Evolutionary conservation across 2,329 filamentous ascomycete species (phyloP), one percentile per base, ranked within the genome.

Genomic region (Trichoderma asperellum): DNA sequence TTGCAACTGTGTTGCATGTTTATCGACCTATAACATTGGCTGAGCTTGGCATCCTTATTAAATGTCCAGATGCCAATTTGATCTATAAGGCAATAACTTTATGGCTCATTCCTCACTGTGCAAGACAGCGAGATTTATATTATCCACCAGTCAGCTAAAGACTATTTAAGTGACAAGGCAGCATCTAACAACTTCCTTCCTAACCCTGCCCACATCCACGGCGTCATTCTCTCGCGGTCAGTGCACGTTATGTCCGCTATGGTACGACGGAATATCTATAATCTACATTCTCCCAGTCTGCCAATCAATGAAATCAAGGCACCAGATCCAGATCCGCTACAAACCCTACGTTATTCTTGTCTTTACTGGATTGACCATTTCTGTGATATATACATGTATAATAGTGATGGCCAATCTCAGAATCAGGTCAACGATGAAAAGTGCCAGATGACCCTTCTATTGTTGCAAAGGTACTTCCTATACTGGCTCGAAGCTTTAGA

Each of bases 101-200:
- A 53, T 16, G 63, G 63, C 11, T 66, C 63, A 37, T 66, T 66
- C 34, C 63, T 66, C 16, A 58, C 63, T 29, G 32, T 66, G 21
- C 52, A 29, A 47, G 14, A 58, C 2, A 10, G 16, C 8, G 14
- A 16, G 6, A 27, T 66, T 24, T 43, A 24, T 21, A 62, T 68
- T 40, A 34, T 68, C 11, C 66, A 68, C 34, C 66, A 68, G 57
- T 68, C 66, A 14, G 66, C 57, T 8, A 68, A 68, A 34, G 66
- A 68, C 34, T 71, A 69, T 29, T 32, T 71, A 18, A 60, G 61
- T 52, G 52, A 18, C 24, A 68, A 57, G 32, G 35, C 32, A 29
- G 5, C 47, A 2, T 10, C 71, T 37, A 24, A 24, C 24, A 73
- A 80, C 14, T 79, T 81, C 65, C 77, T 76, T 8, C 55, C 27